Evolutionary conservation across 1,284 basidiomycete species (phyloP).

Genomic region (Ustilago shanxiensis): DNA sequence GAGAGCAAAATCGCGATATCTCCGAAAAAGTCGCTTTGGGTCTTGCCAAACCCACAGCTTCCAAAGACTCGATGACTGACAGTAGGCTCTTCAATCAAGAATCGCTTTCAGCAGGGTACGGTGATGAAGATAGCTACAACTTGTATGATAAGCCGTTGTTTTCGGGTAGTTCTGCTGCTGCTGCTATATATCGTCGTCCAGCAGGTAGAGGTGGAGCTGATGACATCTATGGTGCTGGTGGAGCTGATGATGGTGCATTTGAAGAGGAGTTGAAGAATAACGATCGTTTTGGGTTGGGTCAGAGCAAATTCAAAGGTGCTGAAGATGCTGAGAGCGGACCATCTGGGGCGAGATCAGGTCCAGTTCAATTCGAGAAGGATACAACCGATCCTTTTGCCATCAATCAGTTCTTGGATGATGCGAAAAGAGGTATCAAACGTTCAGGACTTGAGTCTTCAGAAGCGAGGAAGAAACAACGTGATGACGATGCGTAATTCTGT

Average conservation of each 20-base stretch:
- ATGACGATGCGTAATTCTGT: neutral
- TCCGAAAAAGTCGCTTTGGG: constrained; percentile 99
- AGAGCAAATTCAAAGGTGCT: constrained; percentile 85
- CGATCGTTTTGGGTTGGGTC: constrained; percentile 90
- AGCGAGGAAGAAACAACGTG: constrained; percentile 26
- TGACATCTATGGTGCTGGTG: constrained; percentile 81
- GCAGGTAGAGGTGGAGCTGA: constrained; percentile 74
- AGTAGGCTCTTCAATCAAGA: constrained; percentile 98
- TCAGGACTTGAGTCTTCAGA: constrained; percentile 24
- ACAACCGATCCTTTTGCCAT: constrained; percentile 95
- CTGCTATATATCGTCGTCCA: constrained; percentile 95
- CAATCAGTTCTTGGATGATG: constrained; percentile 96
- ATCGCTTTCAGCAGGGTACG: constrained; percentile 81
- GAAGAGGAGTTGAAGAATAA: constrained; percentile 89
- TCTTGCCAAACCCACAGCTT: constrained; percentile 92
- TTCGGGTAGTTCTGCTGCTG: constrained; percentile 92
- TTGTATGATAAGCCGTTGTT: constrained; percentile 96
- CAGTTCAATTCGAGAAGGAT: constrained; percentile 99
- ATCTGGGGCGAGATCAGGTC: constrained; percentile 72
- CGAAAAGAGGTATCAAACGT: constrained; percentile 88
- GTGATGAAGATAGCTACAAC: constrained; percentile 91
- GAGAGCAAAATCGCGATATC: constrained; percentile 95
- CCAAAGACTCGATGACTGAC: constrained; percentile 91
- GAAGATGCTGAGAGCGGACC: constrained; percentile 76
- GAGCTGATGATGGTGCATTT: constrained; percentile 89